These are phyloP conservation scores for Quercus tomentella DNA, from an alignment of 331 rosid genomes.

Conservation along the genomic window DNA sequence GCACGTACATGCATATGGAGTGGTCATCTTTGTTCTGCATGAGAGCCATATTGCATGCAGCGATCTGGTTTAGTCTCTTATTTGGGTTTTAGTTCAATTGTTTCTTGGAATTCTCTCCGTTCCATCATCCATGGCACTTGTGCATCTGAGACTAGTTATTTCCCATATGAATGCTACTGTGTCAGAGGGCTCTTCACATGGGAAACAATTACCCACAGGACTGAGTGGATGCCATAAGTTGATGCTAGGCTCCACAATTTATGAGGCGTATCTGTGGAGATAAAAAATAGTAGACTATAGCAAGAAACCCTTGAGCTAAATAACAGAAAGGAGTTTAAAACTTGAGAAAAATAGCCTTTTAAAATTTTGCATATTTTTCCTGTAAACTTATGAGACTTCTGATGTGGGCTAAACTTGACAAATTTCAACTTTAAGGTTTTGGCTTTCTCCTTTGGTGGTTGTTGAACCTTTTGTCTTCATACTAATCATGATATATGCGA, in stretches of 20 bases:
- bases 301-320: not conserved
- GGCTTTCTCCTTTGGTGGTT: not conserved
- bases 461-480: not conserved
- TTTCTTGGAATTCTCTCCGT: not conserved
- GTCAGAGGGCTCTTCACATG: not conserved
- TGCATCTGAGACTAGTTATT: not conserved
- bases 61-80: not conserved
- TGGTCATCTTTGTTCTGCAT: no score
- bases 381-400: not conserved
- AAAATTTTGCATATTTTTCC: conserved; percentile 1
- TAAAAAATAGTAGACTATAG: not conserved
- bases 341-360: not conserved
- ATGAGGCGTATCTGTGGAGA: not conserved
- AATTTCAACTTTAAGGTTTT: not conserved
- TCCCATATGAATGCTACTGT: not conserved
- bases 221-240: not conserved
- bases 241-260: not conserved
- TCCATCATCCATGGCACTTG: not conserved
- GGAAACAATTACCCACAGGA: not conserved
- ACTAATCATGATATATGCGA: not conserved
- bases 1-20: not conserved
- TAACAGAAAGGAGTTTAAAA: not conserved
- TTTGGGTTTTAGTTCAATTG: not conserved
- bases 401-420: not conserved
- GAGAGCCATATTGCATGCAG: not conserved